These are phyloP conservation scores for Blastocladiella emersonii DNA, from an alignment of 371 early-diverging fungal species.

Conservation along the genomic window DNA sequence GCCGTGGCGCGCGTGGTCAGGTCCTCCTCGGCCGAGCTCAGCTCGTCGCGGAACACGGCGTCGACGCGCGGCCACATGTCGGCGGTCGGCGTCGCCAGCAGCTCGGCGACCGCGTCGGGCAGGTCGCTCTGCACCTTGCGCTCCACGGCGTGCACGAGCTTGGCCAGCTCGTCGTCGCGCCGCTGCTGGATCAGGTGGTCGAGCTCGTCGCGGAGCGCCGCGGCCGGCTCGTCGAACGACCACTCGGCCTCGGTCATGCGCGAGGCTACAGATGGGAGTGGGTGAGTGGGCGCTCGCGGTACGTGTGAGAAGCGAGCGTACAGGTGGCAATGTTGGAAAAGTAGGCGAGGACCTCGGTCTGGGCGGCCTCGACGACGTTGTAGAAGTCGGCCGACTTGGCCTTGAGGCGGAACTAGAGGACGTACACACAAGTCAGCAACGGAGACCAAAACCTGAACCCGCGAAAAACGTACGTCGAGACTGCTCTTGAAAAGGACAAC, in stretches of 20 bases:
- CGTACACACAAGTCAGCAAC: slow-evolving; percentile 5
- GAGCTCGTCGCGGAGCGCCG: slow-evolving; percentile 49
- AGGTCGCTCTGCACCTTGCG: slow-evolving; percentile 45
- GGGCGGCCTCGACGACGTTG: not conserved
- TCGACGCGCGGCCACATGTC: slow-evolving; percentile 64
- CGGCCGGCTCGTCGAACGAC: slow-evolving; percentile 49
- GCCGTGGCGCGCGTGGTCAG: slow-evolving; percentile 16
- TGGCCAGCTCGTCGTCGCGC: slow-evolving; percentile 61
- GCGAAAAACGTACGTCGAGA: slow-evolving; percentile 17
- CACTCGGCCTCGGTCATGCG: slow-evolving; percentile 57
- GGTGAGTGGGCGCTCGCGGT: not conserved
- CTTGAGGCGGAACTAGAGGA: slow-evolving; percentile 11
- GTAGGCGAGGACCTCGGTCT: not conserved
- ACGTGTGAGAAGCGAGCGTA: not conserved
- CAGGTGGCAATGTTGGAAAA: not conserved
- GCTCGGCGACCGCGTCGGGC: slow-evolving; percentile 50
- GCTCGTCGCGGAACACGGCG: slow-evolving; percentile 32
- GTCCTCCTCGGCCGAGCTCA: slow-evolving; percentile 28
- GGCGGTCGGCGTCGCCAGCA: slow-evolving; percentile 45
- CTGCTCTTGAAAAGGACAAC: slow-evolving; percentile 42
- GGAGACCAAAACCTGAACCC: slow-evolving; percentile 11
- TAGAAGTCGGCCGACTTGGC: slow-evolving; percentile 18
- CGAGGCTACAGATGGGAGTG: slow-evolving; percentile 7
- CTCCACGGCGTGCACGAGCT: slow-evolving; percentile 50
- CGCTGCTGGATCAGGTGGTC: slow-evolving; percentile 46